Percentiles rank a stretch among this genome's conserved stretches.
phyloP scores from a whole-genome alignment of 345 rosid genomes.

The Aquilaria yunnanensis region DNA sequence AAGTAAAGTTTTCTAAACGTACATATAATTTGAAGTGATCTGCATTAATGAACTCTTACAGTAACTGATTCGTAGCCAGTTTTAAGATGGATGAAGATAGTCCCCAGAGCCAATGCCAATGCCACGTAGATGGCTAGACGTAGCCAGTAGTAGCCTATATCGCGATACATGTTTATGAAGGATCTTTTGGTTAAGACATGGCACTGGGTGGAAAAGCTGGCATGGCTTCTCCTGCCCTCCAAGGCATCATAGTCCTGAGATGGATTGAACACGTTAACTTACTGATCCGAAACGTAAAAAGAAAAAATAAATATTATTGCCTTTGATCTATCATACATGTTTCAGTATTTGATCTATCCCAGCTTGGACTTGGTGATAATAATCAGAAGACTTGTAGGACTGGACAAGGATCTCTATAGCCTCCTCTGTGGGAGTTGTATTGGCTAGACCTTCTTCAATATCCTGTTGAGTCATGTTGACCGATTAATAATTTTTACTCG shows the following conservation, averaged over 20 bases:
- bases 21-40: constrained; percentile 7
- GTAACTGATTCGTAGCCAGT: constrained; percentile 1
- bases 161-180: constrained; percentile 54
- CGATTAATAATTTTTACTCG: not conserved
- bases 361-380: constrained; percentile 20
- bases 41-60: not conserved
- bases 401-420: constrained; percentile 29
- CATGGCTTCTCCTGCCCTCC: constrained; percentile 23
- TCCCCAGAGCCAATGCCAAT: constrained; percentile 33
- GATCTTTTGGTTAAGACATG: constrained; percentile 42
- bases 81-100: constrained; percentile 27
- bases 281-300: not conserved
- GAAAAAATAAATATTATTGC: too few relatives aligned
- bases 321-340: constrained; percentile 16
- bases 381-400: constrained; percentile 32
- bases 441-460: constrained; percentile 27
- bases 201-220: constrained; percentile 35
- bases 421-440: constrained; percentile 28
- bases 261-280: not conserved
- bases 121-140: constrained; percentile 39
- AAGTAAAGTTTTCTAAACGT: not conserved
- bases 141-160: constrained; percentile 56
- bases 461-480: constrained; percentile 22
- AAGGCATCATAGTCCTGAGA: constrained; percentile 13
- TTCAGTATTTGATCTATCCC: constrained; percentile 22